A percentile compares a stretch with the other conserved stretches of the same genome.
Evolutionary conservation across 1,284 basidiomycete genomes (phyloP).

Genomic region (Rhodotorula sp.): DNA sequence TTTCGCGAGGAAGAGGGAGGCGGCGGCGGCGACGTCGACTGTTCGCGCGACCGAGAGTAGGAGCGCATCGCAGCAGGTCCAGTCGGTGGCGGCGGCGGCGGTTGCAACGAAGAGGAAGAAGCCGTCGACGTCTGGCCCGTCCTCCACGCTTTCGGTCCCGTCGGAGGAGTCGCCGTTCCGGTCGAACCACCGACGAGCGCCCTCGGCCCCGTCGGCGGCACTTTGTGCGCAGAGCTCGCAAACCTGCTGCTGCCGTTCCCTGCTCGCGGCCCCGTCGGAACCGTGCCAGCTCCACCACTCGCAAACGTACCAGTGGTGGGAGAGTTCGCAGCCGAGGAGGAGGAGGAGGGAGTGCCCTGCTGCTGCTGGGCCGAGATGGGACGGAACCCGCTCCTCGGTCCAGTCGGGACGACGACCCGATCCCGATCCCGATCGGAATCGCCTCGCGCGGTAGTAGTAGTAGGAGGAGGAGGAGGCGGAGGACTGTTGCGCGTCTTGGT

Average conservation of each 20-base stretch:
- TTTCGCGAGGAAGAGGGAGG: not conserved
- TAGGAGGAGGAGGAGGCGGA: not conserved
- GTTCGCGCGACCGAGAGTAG: not conserved
- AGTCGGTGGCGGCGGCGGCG: not conserved
- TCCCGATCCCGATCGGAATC: not conserved
- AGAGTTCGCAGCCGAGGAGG: not conserved
- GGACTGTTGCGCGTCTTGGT: no score
- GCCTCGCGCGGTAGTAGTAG: not conserved
- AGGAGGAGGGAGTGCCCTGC: no score
- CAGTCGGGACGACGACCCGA: not conserved
- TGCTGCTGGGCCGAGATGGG: not conserved
- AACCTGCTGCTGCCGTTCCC: not conserved
- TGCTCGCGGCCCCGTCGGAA: conserved; percentile 2
- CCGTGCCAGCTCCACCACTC: not conserved
- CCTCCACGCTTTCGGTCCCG: conserved; percentile 29
- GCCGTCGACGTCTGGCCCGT: not conserved
- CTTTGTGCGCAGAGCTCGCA: not conserved
- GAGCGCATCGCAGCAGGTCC: conserved; percentile 1
- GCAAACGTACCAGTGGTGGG: not conserved
- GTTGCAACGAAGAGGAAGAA: not conserved
- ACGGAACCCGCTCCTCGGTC: conserved; percentile 11
- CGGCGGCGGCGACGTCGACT: not conserved
- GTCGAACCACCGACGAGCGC: not conserved
- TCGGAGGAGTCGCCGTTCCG: conserved; percentile 7
- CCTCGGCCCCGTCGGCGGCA: not conserved